phyloP scores from a whole-genome alignment of 345 rosid species.

The Populus davidiana region DNA sequence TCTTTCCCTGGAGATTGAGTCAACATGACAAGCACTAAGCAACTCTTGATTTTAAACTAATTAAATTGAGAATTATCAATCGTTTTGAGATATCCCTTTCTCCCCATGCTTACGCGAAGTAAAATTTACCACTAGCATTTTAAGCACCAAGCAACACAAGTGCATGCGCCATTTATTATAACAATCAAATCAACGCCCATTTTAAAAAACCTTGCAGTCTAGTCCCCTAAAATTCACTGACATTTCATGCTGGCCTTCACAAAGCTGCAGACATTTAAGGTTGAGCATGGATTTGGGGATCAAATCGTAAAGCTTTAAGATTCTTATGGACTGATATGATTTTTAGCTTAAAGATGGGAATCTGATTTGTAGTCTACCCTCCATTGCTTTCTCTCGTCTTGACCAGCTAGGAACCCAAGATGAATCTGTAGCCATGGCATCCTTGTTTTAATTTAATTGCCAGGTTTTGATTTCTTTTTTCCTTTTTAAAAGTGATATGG shows the following conservation, averaged over 20 bases:
- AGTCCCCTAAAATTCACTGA: neutral
- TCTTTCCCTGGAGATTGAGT: no score
- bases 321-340: neutral
- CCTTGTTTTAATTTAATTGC: neutral
- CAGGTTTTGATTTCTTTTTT: no score
- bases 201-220: neutral
- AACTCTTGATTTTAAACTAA: no score
- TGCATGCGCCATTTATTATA: neutral
- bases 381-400: neutral
- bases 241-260: neutral
- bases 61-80: no score
- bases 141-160: no score
- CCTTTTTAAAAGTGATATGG: no score
- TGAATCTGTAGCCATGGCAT: neutral
- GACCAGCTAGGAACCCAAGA: neutral
- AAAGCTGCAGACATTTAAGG: neutral
- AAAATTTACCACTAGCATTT: no score
- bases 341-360: neutral
- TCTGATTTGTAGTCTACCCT: neutral
- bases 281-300: neutral
- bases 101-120: no score
- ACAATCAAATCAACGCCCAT: neutral
- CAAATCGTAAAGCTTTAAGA: neutral
- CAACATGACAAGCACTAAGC: no score
- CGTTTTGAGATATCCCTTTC: no score